Percentiles rank a stretch among this genome's conserved stretches.
phyloP scores from a whole-genome alignment of 257 asterid species.

The Anisodus tanguticus region DNA sequence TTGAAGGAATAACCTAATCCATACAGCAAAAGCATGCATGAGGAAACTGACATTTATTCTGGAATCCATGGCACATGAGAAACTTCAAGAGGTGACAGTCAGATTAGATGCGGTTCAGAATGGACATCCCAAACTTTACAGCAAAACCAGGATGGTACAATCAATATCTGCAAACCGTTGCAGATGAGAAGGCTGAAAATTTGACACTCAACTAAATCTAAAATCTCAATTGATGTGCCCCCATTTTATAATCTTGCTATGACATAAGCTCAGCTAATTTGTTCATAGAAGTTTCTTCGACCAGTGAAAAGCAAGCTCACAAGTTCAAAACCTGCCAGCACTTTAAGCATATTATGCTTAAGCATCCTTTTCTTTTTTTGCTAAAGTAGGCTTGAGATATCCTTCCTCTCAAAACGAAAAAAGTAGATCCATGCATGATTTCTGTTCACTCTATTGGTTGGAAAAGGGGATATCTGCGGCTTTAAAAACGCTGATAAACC shows the following conservation, averaged over 20 bases:
- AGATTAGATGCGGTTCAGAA: conserved; percentile 8
- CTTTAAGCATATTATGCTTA: background rate
- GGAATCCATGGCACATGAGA: background rate
- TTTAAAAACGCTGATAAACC: conserved; percentile 11
- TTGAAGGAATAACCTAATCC: background rate
- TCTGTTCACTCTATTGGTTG: background rate
- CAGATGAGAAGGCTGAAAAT: background rate
- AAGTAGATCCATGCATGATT: background rate
- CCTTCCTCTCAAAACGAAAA: background rate
- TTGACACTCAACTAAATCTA: background rate
- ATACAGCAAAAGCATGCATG: conserved; percentile 8
- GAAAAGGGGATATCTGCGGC: background rate
- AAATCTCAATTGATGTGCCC: background rate
- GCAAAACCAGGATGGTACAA: background rate
- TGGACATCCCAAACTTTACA: conserved; percentile 23
- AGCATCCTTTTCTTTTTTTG: background rate
- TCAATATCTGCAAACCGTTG: conserved; percentile 10
- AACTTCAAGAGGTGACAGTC: background rate
- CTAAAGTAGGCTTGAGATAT: background rate
- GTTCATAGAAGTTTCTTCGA: conserved; percentile 17
- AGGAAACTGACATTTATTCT: background rate
- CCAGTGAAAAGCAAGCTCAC: conserved; percentile 14
- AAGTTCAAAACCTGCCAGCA: background rate
- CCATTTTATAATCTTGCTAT: background rate
- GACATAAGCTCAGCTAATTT: background rate